Base-by-base conservation (phyloP, 768 basidiomycete species). In the Termitomyces sp. region DNA sequence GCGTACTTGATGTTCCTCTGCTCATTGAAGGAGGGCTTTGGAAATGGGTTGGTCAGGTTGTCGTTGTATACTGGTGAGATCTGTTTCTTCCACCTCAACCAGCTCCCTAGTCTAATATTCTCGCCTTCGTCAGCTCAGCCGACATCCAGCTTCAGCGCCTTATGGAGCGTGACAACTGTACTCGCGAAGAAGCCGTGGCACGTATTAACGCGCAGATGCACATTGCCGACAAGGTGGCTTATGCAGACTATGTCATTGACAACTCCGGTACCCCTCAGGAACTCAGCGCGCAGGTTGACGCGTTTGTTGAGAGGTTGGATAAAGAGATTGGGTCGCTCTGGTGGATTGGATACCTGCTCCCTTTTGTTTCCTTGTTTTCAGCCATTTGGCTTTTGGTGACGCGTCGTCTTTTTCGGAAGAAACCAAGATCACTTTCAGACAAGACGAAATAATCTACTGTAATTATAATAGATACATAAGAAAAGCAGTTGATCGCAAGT, bases 51-150 rank as follows among this genome's bases (percentile, higher is more conserved):
- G 94, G 87, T 4, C 80, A 81, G 60, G 85, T 98, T 24, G 79
- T 94, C 3, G 87, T 99, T 10, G 94, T 97, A 5, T 95, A 93
- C 68, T 97, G 94, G 96, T 97, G 54, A 51, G 82, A 49, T 52
- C 41, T 48, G 37, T 50, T 56, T 22, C 39, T 36, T 44, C 33
- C 22, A 22, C 3, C 22, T 41, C n/a, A 24, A 24, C 16, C n/a
- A 20, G 45, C 24, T 24, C 33, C 31, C 16, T 22, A 34, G 20
- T 42, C 50, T 58, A 29, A 46, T 15, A 31, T 26, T 49, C 44
- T 42, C 18, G 4, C 16, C 5, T 26, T 28, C 31, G 45, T 22
- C 47, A 63, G 62, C 56, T 63, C 62, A n/a, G 44, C 85, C 2
- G 86, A 90, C 53, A 75, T 94, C 0, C 96, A 99, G 66, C 81